Conservation (phyloP, 2,329 filamentous ascomycete genomes). For the Fusarium sp. region DNA sequence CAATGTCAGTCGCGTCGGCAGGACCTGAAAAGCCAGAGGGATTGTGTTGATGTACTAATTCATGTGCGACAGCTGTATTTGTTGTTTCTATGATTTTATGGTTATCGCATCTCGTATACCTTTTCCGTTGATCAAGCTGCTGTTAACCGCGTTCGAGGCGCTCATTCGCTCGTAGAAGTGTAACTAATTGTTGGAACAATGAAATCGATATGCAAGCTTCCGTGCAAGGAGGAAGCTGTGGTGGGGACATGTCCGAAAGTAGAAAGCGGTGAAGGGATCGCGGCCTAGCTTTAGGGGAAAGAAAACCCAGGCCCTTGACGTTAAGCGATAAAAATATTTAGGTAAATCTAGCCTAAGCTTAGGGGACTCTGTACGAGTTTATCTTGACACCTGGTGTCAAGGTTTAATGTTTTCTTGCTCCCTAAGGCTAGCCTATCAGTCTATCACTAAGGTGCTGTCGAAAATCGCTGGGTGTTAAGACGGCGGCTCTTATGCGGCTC, state of each 20-base stretch:
- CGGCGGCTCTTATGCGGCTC: constrained; percentile 12
- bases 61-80: constrained; percentile 3
- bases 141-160: constrained; percentile 4
- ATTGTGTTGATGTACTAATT: constrained; percentile 4
- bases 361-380: no score
- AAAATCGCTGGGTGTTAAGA: not conserved
- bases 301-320: no score
- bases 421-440: not conserved
- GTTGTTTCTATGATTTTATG: not conserved
- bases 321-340: no score
- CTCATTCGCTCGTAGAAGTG: not conserved
- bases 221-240: constrained; percentile 25
- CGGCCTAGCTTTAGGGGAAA: not conserved
- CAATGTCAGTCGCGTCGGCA: constrained; percentile 27
- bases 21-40: constrained; percentile 14
- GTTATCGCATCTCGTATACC: constrained; percentile 7
- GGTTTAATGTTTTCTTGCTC: no score
- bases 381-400: no score
- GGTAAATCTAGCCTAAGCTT: no score
- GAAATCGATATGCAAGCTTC: constrained; percentile 27
- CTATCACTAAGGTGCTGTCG: constrained; percentile 1
- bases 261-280: constrained; percentile 35
- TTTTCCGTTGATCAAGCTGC: not conserved
- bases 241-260: constrained; percentile 14
- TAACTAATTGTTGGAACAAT: constrained; percentile 1